Evolutionary conservation across 2,329 filamentous ascomycete genomes (phyloP).

Genomic region (Penicillium glabrum): DNA sequence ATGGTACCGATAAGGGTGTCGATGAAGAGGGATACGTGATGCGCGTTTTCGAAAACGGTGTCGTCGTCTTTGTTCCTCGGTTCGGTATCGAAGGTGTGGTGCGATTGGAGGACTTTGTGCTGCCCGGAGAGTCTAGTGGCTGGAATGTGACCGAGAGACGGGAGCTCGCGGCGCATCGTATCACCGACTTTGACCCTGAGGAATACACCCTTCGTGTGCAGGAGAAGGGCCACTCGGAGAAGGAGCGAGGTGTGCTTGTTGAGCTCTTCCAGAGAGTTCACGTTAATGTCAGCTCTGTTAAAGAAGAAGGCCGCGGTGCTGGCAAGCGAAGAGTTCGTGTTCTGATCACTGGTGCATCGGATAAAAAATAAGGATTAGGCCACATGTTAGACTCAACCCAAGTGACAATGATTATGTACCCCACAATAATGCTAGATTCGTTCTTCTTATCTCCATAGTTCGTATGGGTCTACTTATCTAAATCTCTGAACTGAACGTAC

Average conservation of each 20-base stretch:
- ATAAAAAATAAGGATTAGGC: not conserved
- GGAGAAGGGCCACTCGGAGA: conserved; percentile 48
- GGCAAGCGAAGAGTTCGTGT: conserved; percentile 73
- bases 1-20: conserved; percentile 43
- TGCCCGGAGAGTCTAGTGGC: conserved; percentile 55
- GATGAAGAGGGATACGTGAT: conserved; percentile 95
- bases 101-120: conserved; percentile 76
- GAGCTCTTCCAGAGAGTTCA: conserved; percentile 91
- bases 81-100: conserved; percentile 96
- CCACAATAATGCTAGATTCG: not conserved
- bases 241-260: conserved; percentile 51
- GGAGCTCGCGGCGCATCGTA: conserved; percentile 52
- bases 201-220: conserved; percentile 71
- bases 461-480: not conserved
- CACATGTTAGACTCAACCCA: not conserved
- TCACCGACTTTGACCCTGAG: conserved; percentile 81
- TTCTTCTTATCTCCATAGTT: not conserved
- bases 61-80: conserved; percentile 91
- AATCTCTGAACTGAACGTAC: not conserved
- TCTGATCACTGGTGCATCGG: conserved; percentile 30
- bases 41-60: conserved; percentile 95
- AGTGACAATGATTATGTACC: not conserved
- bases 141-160: conserved; percentile 33
- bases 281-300: conserved; percentile 86
- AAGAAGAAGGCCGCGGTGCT: conserved; percentile 77